Evolutionary conservation across 108 stramenopile species (phyloP).

Genomic region (Discostella stelligeroides): DNA sequence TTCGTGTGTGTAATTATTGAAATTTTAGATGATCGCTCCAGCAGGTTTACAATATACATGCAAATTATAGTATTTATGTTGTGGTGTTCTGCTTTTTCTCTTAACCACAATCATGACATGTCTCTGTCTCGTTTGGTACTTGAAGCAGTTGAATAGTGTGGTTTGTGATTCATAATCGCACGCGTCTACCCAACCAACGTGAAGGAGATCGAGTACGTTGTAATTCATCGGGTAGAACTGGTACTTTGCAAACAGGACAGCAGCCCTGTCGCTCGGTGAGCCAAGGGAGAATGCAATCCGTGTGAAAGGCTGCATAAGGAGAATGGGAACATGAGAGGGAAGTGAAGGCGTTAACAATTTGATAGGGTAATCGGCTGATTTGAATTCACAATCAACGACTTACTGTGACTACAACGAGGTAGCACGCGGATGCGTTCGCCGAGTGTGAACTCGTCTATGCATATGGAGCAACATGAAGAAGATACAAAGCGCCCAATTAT

Average conservation of each 20-base stretch:
- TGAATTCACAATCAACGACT: too few species aligned
- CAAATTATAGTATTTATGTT: too few species aligned
- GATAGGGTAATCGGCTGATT: background rate
- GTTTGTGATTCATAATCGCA: too few species aligned
- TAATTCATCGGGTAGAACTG: slow-evolving; percentile 33
- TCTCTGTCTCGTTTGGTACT: too few species aligned
- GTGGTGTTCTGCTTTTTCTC: too few species aligned
- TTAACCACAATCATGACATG: too few species aligned
- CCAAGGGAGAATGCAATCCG: slow-evolving; percentile 85
- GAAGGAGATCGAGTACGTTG: slow-evolving; percentile 8
- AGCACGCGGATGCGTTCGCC: slow-evolving; percentile 79
- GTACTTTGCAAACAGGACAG: slow-evolving; percentile 73
- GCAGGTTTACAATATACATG: too few species aligned
- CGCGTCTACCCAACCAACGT: too few species aligned
- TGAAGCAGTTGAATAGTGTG: too few species aligned
- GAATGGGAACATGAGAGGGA: background rate
- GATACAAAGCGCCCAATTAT: slow-evolving; percentile 26
- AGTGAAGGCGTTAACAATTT: background rate
- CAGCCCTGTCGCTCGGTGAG: slow-evolving; percentile 70
- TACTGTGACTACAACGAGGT: slow-evolving; percentile 63
- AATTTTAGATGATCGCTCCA: too few species aligned
- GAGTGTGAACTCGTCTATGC: slow-evolving; percentile 86
- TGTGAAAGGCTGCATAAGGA: background rate
- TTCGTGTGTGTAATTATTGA: too few species aligned
- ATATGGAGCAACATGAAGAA: slow-evolving; percentile 78